These are phyloP conservation scores for Davidsoniella virescens DNA, from an alignment of 2,329 filamentous ascomycete genomes.

Conservation along the genomic window DNA sequence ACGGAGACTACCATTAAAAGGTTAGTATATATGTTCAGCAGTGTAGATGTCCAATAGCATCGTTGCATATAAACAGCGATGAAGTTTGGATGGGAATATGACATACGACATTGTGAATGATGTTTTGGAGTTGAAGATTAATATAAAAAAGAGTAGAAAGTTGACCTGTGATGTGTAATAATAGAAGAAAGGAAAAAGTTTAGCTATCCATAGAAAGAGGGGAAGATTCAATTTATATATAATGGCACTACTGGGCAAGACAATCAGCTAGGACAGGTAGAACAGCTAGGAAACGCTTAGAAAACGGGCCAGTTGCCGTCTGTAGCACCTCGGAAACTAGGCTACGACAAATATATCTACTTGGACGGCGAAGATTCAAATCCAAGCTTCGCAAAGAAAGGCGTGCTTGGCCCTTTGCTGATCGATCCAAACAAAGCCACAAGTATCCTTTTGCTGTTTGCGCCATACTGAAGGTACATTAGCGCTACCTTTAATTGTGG, in stretches of 20 bases:
- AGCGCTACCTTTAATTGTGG: not conserved
- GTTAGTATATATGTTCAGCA: slow-evolving; percentile 1
- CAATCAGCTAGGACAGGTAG: not conserved
- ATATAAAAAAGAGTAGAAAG: not conserved
- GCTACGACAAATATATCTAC: not conserved
- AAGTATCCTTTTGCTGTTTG: not conserved
- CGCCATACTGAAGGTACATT: slow-evolving; percentile 5
- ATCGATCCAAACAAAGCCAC: not conserved
- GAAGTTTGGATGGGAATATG: not conserved
- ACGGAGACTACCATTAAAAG: slow-evolving; percentile 28
- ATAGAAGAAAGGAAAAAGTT: slow-evolving; percentile 1
- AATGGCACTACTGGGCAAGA: not conserved
- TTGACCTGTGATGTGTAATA: slow-evolving; percentile 1
- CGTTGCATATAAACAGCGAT: not conserved
- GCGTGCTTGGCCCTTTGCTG: not conserved
- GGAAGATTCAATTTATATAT: slow-evolving; percentile 10
- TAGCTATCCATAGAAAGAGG: slow-evolving; percentile 1
- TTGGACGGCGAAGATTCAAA: not conserved
- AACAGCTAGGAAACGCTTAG: slow-evolving; percentile 9
- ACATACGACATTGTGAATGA: slow-evolving; percentile 12
- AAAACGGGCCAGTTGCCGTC: slow-evolving; percentile 1
- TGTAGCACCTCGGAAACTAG: not conserved
- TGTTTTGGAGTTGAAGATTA: not conserved
- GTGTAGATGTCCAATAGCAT: not conserved
- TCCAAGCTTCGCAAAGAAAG: not conserved